phyloP scores from a whole-genome alignment of 1,139 yeast genomes.

The Pichia sp. region DNA sequence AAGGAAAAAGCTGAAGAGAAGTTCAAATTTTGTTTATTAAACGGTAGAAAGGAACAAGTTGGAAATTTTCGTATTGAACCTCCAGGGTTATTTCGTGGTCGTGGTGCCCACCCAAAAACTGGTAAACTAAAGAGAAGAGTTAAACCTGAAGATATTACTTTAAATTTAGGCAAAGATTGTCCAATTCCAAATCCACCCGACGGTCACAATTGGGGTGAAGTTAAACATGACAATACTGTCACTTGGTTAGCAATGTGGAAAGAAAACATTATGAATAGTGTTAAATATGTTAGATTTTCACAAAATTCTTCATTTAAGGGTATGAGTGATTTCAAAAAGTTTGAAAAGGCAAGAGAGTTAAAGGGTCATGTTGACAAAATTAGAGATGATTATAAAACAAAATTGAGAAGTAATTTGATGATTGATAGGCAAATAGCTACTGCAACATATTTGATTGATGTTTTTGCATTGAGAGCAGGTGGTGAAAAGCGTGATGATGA shows the following conservation, averaged over 20 bases:
- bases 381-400: constrained; percentile 65
- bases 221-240: constrained; percentile 82
- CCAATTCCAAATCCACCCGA: constrained; percentile 75
- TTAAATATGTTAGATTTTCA: constrained; percentile 86
- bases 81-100: constrained; percentile 91
- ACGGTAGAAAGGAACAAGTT: constrained; percentile 86
- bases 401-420: constrained; percentile 72
- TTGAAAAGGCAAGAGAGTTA: constrained; percentile 86
- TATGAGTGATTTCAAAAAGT: constrained; percentile 82
- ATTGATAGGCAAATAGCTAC: constrained; percentile 88
- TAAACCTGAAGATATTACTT: constrained; percentile 78
- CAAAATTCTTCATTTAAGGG: constrained; percentile 90
- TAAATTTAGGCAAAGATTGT: constrained; percentile 71
- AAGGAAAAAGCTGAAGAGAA: constrained; percentile 75
- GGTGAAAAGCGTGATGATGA: constrained; percentile 97
- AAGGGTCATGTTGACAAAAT: constrained; percentile 66
- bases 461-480: constrained; percentile 96
- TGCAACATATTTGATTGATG: constrained; percentile 87
- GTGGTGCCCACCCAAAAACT: constrained; percentile 96
- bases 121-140: constrained; percentile 84
- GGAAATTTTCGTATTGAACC: constrained; percentile 95
- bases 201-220: constrained; percentile 89
- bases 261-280: constrained; percentile 78
- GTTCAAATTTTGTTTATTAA: constrained; percentile 69
- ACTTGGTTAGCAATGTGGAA: constrained; percentile 98